These are phyloP conservation scores for Epichloe coenophiala DNA, from an alignment of 2,329 filamentous ascomycete genomes.

Conservation along the genomic window DNA sequence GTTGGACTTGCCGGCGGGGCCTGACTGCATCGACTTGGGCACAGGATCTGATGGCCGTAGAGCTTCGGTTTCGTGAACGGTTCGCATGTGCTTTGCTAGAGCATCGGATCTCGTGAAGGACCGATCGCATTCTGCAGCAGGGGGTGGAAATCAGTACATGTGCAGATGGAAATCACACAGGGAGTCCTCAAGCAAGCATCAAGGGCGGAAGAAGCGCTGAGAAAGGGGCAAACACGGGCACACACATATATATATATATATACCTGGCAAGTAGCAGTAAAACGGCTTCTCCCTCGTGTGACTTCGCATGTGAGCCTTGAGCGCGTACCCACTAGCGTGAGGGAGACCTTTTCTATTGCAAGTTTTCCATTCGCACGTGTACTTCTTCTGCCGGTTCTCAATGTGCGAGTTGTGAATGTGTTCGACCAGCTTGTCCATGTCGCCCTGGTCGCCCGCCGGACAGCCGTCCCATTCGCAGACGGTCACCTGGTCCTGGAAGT, in stretches of 20 bases:
- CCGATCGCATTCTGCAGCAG: constrained; percentile 71
- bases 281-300: constrained; percentile 98
- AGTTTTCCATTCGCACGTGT: constrained; percentile 94
- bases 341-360: constrained; percentile 79
- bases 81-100: constrained; percentile 95
- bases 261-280: constrained; percentile 89
- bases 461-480: constrained; percentile 70
- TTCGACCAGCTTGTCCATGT: constrained; percentile 71
- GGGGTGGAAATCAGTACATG: background rate
- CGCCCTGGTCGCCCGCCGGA: constrained; percentile 52
- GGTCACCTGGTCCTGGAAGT: constrained; percentile 65
- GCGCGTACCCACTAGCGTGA: constrained; percentile 87
- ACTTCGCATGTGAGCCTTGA: constrained; percentile 95
- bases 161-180: background rate
- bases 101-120: constrained; percentile 94
- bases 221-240: background rate
- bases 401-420: constrained; percentile 92
- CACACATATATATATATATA: no score
- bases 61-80: constrained; percentile 93
- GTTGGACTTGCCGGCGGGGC: constrained; percentile 28
- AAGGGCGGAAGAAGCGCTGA: background rate
- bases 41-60: constrained; percentile 67
- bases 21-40: constrained; percentile 51
- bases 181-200: background rate
- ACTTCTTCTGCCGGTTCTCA: constrained; percentile 84